Conservation (phyloP, 768 basidiomycete species). For the Sistotremastrum suecicum region DNA sequence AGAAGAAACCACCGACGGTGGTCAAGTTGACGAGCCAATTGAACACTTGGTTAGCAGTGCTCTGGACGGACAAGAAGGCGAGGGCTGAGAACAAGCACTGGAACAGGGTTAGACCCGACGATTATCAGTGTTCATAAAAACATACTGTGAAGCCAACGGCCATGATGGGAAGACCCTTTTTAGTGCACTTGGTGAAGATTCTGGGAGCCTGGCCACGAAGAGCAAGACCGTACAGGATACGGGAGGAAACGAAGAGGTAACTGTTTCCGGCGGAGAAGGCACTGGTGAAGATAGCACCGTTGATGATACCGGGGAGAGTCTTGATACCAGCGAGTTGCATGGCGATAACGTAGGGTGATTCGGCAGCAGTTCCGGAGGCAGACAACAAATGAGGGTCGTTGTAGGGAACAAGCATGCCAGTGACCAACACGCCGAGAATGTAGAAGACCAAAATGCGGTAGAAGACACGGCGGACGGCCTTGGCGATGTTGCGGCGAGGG, state of each 20-base stretch:
- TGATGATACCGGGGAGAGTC: slow-evolving; percentile 56
- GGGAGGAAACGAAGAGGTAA: slow-evolving; percentile 38
- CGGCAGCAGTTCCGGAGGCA: slow-evolving; percentile 47
- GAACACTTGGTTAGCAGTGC: slow-evolving; percentile 43
- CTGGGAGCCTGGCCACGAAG: slow-evolving; percentile 24
- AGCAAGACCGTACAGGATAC: slow-evolving; percentile 26
- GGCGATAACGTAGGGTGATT: slow-evolving; percentile 79
- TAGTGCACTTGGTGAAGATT: slow-evolving; percentile 33
- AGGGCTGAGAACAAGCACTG: slow-evolving; percentile 29
- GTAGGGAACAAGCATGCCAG: slow-evolving; percentile 69
- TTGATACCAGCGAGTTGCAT: slow-evolving; percentile 59
- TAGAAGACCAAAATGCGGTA: slow-evolving; percentile 74
- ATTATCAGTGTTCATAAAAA: slow-evolving; percentile 1
- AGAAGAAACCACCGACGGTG: slow-evolving; percentile 53
- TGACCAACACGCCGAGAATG: slow-evolving; percentile 55
- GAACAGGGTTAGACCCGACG: neutral
- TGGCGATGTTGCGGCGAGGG: slow-evolving; percentile 67
- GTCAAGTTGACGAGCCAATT: slow-evolving; percentile 59
- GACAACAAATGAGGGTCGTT: slow-evolving; percentile 38
- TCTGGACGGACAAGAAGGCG: slow-evolving; percentile 53
- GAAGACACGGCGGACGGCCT: slow-evolving; percentile 64
- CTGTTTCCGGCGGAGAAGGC: slow-evolving; percentile 64
- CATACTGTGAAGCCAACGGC: slow-evolving; percentile 19
- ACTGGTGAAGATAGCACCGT: slow-evolving; percentile 55
- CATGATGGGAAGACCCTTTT: slow-evolving; percentile 34